Evolutionary conservation across 164 flowering plant species (phyloP), one percentile per base, ranked within the genome.

Genomic region (Pachysandra terminalis): DNA sequence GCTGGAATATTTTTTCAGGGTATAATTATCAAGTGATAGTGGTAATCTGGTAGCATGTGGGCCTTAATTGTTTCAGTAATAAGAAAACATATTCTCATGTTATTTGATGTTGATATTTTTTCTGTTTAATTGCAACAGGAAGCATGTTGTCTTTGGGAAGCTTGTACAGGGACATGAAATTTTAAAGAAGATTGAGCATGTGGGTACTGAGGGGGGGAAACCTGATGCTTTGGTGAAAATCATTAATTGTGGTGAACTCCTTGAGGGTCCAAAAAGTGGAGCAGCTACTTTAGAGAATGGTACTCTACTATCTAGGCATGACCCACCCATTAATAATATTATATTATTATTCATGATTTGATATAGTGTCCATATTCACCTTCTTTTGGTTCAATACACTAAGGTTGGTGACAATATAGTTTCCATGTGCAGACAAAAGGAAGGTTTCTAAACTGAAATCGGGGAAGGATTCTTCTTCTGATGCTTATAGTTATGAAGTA

Each of bases 121-220:
- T 64, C 21, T 32, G 26, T 58, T 56, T 65, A 21, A 19, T 54
- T 57, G 66, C 69, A 35, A 74, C 89, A 96, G 99, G 83, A 89
- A 87, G 76, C 77, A 76, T 76, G 84, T 88, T 58, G 96, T 90
- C 9, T 90, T 96, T 81, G 99, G 99, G 60, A 91, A 89, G 81
- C 90, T 96, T 71, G 85, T 93, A 56, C 78, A 86, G 66, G 98
- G 99, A 35, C 76, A 67, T 25, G 89, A 89, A 55, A 84, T 88
- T 59, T 59, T 96, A 73, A 84, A 81, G 71, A 89, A 78, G 75
- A 93, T 96, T 56, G 99, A 96, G 71, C 62, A 61, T 70, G 85
- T 70, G 1, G 97, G 87, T 59, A 87, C 87, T 80, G 97, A 86
- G 48, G 83, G 85, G 15, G 92, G 88, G 26, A 75, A 37, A 51